Evolutionary conservation across 2,329 filamentous ascomycete species (phyloP), one percentile per base, ranked within the genome.

Genomic region (Fonsecaea multimorphosa): DNA sequence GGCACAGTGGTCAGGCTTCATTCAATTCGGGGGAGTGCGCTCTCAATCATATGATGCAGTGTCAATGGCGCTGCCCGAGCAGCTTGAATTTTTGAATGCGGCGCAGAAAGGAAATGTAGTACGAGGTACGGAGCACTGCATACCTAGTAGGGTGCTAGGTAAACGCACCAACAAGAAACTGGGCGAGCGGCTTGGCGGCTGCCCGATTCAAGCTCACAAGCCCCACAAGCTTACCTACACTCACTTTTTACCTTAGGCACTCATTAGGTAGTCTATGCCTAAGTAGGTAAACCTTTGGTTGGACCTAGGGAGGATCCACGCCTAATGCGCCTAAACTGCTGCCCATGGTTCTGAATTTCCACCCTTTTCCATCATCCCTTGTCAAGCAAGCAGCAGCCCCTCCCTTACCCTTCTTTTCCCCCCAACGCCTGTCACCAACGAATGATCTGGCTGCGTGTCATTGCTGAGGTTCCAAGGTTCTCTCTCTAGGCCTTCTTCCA

Each of bases 391-490:
- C 27, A 40, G 2, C 38, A 12, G 16, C 38, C n/a, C n/a, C n/a
- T 19, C 16, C 16, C 16, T 19, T n/a, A 8, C 6, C 16, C n/a
- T 16, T 16, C 38, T 44, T 44, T 24, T 27, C 58, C n/a, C 27
- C 52, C 52, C 59, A 61, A 61, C 51, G 24, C 16, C 32, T 9
- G 14, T 16, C 12, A 22, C 27, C 19, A 36, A 46, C 59, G 61
- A 64, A 64, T 58, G 24, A 53, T 49, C 44, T 49, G 7, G 44
- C 44, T 27, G 19, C 44, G 44, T 12, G 22, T 24, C 19, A 11
- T 49, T 11, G 22, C 44, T 24, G 61, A 58, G 31, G 54, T 4
- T 52, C 29, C n/a, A n/a, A n/a, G n/a, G n/a, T n/a, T n/a, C n/a
- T 36, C 16, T 2, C 14, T 58, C 19, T 44, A 24, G 11, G 0